A percentile compares a stretch with the other conserved stretches of the same genome.
phyloP scores from a whole-genome alignment of 2,329 filamentous ascomycete genomes.

The Aureobasidium sp. region DNA sequence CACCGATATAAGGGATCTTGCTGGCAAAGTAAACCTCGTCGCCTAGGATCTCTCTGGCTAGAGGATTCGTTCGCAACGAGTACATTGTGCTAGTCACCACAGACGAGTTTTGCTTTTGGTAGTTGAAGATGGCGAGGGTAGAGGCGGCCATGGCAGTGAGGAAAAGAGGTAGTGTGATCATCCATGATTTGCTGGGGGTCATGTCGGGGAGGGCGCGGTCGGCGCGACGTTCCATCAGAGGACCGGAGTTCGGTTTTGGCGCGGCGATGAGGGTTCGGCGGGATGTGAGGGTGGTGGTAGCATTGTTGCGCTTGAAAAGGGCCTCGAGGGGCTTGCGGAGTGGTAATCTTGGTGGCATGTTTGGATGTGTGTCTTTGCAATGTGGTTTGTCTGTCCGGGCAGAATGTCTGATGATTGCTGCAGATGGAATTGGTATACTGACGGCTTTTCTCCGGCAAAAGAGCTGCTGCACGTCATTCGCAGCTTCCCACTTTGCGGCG shows the following conservation, averaged over 20 bases:
- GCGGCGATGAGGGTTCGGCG: constrained; percentile 43
- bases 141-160: constrained; percentile 60
- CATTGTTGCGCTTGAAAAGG: constrained; percentile 13
- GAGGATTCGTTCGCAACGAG: constrained; percentile 71
- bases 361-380: neutral
- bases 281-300: neutral
- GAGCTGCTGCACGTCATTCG: constrained; percentile 1
- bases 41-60: constrained; percentile 70
- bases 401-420: neutral
- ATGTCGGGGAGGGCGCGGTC: constrained; percentile 47
- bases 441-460: neutral
- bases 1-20: constrained; percentile 42
- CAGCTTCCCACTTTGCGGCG: neutral
- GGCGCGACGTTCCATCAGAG: constrained; percentile 45
- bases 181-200: constrained; percentile 28
- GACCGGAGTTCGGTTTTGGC: constrained; percentile 43
- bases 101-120: constrained; percentile 87
- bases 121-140: constrained; percentile 93
- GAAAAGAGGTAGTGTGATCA: constrained; percentile 74
- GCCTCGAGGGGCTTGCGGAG: constrained; percentile 2
- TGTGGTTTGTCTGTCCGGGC: neutral
- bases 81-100: constrained; percentile 81
- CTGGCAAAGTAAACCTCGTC: constrained; percentile 53
- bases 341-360: constrained; percentile 13
- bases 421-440: neutral